Base-by-base conservation (phyloP, 208 protist species). In the Acanthamoeba castellanii region DNA sequence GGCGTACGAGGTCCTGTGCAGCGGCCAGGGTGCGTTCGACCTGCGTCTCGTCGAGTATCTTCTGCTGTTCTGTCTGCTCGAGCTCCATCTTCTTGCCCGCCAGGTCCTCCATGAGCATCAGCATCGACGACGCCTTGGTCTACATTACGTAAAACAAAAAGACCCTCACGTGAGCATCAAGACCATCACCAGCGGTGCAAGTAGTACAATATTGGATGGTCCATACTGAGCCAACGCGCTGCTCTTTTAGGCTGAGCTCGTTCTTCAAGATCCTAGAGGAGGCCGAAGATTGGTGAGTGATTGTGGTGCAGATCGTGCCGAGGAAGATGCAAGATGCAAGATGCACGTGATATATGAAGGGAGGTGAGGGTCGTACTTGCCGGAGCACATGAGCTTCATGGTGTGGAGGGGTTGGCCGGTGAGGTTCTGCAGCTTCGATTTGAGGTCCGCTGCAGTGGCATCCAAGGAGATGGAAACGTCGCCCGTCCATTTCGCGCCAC, bases 91-190 rank as follows among this genome's bases (percentile, higher is more conserved):
- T 68, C 82, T 90, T 68, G 57, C 8, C 82, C 30, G 82, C 27
- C 50, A 59, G 55, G 47, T 90, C 82, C 22, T 90, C 57, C 82
- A 90, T 90, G 55, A 90, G 55, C 82, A 90, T 90, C 74, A 84
- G 45, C 74, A 84, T 84, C 14, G 74, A 84, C 37, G 74, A 84
- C 8, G 74, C 74, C 45, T 84, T 84, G 74, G 18, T 84, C 74
- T 84, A 37, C 42, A 84, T 4, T 7, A 14, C 22, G 34, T 45
- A 3, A 13, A 22, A 16, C 6, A 14, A 0, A 5, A 27, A 84
- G 7, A 55, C 18, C 11, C 18, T 34, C 37, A 78, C 30, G 18
- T 45, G 34, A 25, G 42, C 18, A 3, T 81, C 72, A 47, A 34
- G 30, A 81, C 72, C 55, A 16, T 59, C 55, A 59, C 55, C 20